Evolutionary conservation across 148 eudicot genomes (phyloP).

Genomic region (Camellia lanceoleosa): DNA sequence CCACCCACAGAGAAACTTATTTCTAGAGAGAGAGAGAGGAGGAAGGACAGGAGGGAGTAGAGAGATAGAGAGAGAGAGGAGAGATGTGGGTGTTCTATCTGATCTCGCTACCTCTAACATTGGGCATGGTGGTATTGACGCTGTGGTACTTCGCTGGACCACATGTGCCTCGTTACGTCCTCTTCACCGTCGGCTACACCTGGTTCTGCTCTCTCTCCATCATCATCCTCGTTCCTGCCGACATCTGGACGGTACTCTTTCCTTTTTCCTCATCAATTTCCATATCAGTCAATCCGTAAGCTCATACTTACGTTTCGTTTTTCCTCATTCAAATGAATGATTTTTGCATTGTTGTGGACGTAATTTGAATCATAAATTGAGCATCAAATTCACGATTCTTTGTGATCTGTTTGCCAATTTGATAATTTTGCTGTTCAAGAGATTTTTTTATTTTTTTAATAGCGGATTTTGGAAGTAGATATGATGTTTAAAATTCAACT

Average conservation of each 20-base stretch:
- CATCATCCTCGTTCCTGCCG: conserved; percentile 85
- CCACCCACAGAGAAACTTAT: not conserved
- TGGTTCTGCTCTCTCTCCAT: conserved; percentile 87
- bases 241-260: conserved; percentile 67
- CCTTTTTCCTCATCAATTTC: too few species aligned
- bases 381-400: not conserved
- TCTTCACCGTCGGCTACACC: conserved; percentile 77
- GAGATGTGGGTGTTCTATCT: conserved; percentile 82
- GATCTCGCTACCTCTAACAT: conserved; percentile 74
- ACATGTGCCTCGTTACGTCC: conserved; percentile 65
- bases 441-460: too few species aligned
- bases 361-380: not conserved
- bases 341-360: too few species aligned
- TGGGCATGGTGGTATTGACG: conserved; percentile 74
- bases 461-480: too few species aligned
- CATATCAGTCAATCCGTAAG: not conserved
- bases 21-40: not conserved
- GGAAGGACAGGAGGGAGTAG: not conserved
- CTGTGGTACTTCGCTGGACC: conserved; percentile 77
- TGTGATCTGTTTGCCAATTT: not conserved
- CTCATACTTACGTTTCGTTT: too few species aligned
- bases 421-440: too few species aligned
- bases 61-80: not conserved
- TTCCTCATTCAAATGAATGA: not conserved
- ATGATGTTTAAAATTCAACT: too few species aligned